A percentile compares a stretch with the other conserved stretches of the same genome.
phyloP scores from a whole-genome alignment of 2,329 filamentous ascomycete species.

The Zelopaecilomyces penicillatus region DNA sequence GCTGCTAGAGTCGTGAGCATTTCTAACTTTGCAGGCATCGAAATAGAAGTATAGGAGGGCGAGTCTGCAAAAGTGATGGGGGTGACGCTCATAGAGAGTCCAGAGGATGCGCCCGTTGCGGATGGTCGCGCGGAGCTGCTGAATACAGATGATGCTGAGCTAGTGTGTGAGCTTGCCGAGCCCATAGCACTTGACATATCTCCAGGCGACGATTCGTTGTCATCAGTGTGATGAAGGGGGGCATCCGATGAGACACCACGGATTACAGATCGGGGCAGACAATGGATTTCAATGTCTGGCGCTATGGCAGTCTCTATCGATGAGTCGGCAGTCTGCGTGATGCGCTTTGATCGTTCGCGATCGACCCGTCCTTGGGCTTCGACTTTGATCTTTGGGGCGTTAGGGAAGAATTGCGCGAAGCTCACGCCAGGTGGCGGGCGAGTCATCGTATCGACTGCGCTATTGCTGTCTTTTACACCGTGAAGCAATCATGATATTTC shows the following conservation, averaged over 20 bases:
- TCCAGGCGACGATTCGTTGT: conserved; percentile 50
- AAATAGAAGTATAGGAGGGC: conserved; percentile 39
- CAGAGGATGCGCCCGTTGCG: conserved; percentile 34
- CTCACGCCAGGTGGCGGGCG: conserved; percentile 64
- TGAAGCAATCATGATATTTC: conserved; percentile 50
- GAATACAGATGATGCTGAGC: conserved; percentile 64
- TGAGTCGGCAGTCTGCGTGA: conserved; percentile 15
- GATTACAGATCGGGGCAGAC: conserved; percentile 13
- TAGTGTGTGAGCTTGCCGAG: conserved; percentile 64
- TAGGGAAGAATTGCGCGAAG: conserved; percentile 81
- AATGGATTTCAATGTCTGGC: conserved; percentile 18
- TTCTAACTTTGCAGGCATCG: conserved; percentile 44
- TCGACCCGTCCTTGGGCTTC: conserved; percentile 32
- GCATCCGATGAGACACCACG: conserved; percentile 18
- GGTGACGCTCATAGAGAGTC: conserved; percentile 28
- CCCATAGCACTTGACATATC: conserved; percentile 63
- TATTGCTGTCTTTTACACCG: conserved; percentile 44
- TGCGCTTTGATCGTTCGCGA: conserved; percentile 21
- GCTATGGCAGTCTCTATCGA: conserved; percentile 15
- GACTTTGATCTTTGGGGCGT: conserved; percentile 58
- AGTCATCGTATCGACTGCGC: conserved; percentile 58
- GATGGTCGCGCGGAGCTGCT: conserved; percentile 40
- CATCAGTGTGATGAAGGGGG: conserved; percentile 34
- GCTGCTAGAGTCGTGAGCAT: conserved; percentile 44
- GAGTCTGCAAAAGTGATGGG: conserved; percentile 34